phyloP scores from a whole-genome alignment of 1,284 basidiomycete genomes.

The Tausonia pullulans region DNA sequence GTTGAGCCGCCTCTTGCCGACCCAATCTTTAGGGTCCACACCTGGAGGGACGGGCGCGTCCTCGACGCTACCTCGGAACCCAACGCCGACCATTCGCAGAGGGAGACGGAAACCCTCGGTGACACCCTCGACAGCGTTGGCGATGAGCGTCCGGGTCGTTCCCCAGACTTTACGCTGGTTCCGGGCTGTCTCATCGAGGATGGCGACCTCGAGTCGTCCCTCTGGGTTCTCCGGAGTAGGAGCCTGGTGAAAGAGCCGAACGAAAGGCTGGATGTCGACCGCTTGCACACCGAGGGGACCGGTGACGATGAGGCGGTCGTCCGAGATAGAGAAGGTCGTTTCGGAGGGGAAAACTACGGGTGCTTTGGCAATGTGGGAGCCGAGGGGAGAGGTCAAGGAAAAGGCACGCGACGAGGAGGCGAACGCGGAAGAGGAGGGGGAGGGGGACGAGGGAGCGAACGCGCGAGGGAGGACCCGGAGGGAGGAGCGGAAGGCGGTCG shows the following conservation, averaged over 20 bases:
- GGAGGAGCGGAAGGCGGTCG: neutral
- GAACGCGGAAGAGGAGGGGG: conserved; percentile 20
- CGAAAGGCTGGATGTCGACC: conserved; percentile 57
- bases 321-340: neutral
- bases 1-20: conserved; percentile 48
- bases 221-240: conserved; percentile 16
- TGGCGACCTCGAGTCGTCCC: conserved; percentile 38
- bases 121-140: conserved; percentile 83
- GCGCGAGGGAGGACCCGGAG: conserved; percentile 37
- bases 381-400: neutral
- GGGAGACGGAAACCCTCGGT: conserved; percentile 73
- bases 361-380: conserved; percentile 18
- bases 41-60: conserved; percentile 50
- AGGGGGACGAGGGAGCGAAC: conserved; percentile 22
- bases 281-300: conserved; percentile 66
- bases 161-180: conserved; percentile 86
- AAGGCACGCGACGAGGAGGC: conserved; percentile 21
- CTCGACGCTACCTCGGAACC: conserved; percentile 82
- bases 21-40: conserved; percentile 46
- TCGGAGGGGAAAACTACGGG: conserved; percentile 18
- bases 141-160: conserved; percentile 73
- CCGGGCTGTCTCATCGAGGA: conserved; percentile 60
- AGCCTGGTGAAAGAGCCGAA: conserved; percentile 44
- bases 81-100: conserved; percentile 85
- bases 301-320: conserved; percentile 43